These are phyloP conservation scores for Penicillium tannophilum DNA, from an alignment of 495 filamentous ascomycete species.

Conservation along the genomic window DNA sequence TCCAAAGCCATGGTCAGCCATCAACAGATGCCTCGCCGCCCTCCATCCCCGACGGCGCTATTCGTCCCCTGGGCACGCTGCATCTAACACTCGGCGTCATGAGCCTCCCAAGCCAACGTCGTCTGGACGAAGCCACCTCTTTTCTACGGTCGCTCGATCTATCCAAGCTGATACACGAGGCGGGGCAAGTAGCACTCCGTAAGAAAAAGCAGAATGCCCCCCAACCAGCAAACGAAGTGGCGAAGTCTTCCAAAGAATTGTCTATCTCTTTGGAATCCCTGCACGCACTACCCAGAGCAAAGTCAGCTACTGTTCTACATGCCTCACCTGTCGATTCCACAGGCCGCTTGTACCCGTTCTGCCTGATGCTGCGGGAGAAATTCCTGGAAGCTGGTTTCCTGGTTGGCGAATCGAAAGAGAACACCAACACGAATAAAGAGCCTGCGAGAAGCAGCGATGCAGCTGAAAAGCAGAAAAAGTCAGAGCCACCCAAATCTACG, in stretches of 20 bases:
- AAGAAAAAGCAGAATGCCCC: background rate
- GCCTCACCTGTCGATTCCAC: slow-evolving; percentile 58
- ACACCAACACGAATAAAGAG: background rate
- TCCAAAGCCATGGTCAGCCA: background rate
- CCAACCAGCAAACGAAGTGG: background rate
- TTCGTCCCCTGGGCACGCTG: slow-evolving; percentile 77
- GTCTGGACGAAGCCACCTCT: slow-evolving; percentile 58
- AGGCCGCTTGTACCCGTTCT: slow-evolving; percentile 61
- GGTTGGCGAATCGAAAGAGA: slow-evolving; percentile 43
- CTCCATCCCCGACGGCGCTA: slow-evolving; percentile 57
- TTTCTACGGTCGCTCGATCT: slow-evolving; percentile 60
- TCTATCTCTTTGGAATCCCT: slow-evolving; percentile 39
- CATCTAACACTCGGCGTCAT: slow-evolving; percentile 90
- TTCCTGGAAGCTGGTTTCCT: slow-evolving; percentile 69
- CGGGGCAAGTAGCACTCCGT: slow-evolving; percentile 16
- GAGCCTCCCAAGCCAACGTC: slow-evolving; percentile 61
- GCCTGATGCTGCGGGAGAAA: slow-evolving; percentile 55
- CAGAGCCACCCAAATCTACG: background rate
- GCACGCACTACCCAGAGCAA: slow-evolving; percentile 35
- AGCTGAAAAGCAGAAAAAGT: background rate
- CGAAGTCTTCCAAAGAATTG: background rate
- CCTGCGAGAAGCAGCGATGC: background rate
- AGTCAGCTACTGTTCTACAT: slow-evolving; percentile 54
- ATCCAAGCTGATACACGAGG: slow-evolving; percentile 45
- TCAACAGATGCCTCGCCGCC: slow-evolving; percentile 23